These are phyloP conservation scores for Colletotrichum musae DNA, from an alignment of 2,329 filamentous ascomycete genomes.

Conservation along the genomic window DNA sequence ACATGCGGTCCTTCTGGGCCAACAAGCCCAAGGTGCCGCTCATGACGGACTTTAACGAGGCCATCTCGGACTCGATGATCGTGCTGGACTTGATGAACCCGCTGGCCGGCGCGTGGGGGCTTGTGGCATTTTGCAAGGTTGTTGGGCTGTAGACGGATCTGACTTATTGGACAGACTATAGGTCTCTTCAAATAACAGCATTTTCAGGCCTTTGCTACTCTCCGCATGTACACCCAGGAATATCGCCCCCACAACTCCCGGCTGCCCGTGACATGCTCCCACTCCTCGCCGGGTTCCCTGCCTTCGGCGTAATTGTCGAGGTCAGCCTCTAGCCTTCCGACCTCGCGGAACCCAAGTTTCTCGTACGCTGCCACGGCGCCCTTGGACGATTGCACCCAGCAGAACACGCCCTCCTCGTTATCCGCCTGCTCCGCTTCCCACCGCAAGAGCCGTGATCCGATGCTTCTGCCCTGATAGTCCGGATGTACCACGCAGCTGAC, in stretches of 20 bases:
- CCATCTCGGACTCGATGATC: slow-evolving; percentile 45
- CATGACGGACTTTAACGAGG: slow-evolving; percentile 49
- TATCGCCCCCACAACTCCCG: slow-evolving; percentile 43
- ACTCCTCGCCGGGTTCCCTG: background rate
- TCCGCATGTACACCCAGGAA: slow-evolving; percentile 50
- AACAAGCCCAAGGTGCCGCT: slow-evolving; percentile 48
- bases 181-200: too few species aligned
- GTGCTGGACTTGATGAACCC: slow-evolving; percentile 42
- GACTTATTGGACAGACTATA: background rate
- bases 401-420: slow-evolving; percentile 47
- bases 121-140: slow-evolving; percentile 44
- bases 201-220: slow-evolving; percentile 18
- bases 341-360: slow-evolving; percentile 47
- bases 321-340: slow-evolving; percentile 29
- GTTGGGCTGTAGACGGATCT: slow-evolving; percentile 34
- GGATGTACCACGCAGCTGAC: slow-evolving; percentile 51
- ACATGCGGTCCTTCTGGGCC: slow-evolving; percentile 49
- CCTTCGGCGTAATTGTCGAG: slow-evolving; percentile 22
- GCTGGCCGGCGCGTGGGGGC: slow-evolving; percentile 43
- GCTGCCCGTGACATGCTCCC: slow-evolving; percentile 32
- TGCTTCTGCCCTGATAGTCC: slow-evolving; percentile 49
- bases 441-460: slow-evolving; percentile 51
- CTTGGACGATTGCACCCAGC: slow-evolving; percentile 46
- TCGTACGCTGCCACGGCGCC: slow-evolving; percentile 49
- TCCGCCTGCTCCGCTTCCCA: slow-evolving; percentile 51